Percentiles rank a stretch among this genome's conserved stretches.
These are phyloP conservation scores for Pythium pyrilobum DNA, from an alignment of 352 stramenopile species.

Conservation along the genomic window DNA sequence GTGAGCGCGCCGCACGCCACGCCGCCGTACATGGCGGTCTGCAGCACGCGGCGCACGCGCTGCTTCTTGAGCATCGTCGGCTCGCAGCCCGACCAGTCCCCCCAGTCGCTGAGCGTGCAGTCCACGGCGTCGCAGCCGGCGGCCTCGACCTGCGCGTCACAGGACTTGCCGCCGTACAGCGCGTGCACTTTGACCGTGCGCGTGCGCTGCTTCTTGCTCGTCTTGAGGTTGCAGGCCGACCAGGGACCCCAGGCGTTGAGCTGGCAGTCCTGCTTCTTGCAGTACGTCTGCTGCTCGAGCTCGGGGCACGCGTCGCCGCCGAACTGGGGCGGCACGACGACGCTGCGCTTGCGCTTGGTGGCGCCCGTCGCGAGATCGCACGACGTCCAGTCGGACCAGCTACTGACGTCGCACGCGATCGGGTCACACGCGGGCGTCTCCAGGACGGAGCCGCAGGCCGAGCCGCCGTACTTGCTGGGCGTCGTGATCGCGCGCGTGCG, in stretches of 20 bases:
- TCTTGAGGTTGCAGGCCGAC: constrained; percentile 1
- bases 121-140: constrained; percentile 29
- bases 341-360: constrained; percentile 21
- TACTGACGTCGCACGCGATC: constrained; percentile 27
- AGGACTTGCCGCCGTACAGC: constrained; percentile 27
- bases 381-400: constrained; percentile 24
- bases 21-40: constrained; percentile 40
- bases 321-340: constrained; percentile 32
- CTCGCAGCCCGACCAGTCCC: constrained; percentile 38
- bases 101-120: constrained; percentile 40
- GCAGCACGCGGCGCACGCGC: constrained; percentile 28
- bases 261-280: constrained; percentile 15
- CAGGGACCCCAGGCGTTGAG: neutral
- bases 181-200: constrained; percentile 31
- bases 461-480: constrained; percentile 21
- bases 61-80: constrained; percentile 21
- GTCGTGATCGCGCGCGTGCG: constrained; percentile 21
- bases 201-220: constrained; percentile 18
- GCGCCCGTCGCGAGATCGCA: constrained; percentile 27
- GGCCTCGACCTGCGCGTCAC: constrained; percentile 29
- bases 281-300: constrained; percentile 27
- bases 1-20: constrained; percentile 18
- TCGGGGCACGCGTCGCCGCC: constrained; percentile 18
- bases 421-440: constrained; percentile 23
- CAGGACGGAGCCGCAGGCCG: constrained; percentile 12